phyloP scores from a whole-genome alignment of 106 monocot species.

The Agapanthus africanus region DNA sequence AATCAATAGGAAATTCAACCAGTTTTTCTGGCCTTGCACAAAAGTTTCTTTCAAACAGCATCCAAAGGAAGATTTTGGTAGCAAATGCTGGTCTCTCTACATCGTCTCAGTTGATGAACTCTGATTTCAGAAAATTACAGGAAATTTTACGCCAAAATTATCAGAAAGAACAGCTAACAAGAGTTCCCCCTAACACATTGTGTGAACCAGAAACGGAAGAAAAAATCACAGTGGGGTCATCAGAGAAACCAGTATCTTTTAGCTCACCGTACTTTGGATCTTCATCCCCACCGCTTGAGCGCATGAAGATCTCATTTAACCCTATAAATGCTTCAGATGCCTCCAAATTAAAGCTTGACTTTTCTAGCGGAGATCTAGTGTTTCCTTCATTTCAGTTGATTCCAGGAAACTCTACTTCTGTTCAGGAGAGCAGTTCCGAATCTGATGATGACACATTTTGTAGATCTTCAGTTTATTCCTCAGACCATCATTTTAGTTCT shows the following conservation, averaged over 20 bases:
- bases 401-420: constrained; percentile 19
- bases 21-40: constrained; percentile 57
- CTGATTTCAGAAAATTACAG: constrained; percentile 17
- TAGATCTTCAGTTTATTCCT: constrained; percentile 64
- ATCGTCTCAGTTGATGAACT: constrained; percentile 17
- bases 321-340: constrained; percentile 44
- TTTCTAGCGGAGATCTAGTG: constrained; percentile 37
- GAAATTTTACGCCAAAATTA: constrained; percentile 17
- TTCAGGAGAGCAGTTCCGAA: constrained; percentile 41
- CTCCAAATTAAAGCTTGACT: constrained; percentile 53
- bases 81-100: constrained; percentile 11
- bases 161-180: constrained; percentile 11
- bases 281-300: constrained; percentile 81
- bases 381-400: constrained; percentile 91
- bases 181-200: constrained; percentile 5
- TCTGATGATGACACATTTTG: constrained; percentile 96
- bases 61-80: constrained; percentile 39
- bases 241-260: constrained; percentile 19
- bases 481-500: constrained; percentile 51
- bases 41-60: constrained; percentile 52
- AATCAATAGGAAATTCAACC: constrained; percentile 26
- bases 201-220: constrained; percentile 16
- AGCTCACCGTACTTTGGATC: constrained; percentile 22
- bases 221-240: constrained; percentile 12
- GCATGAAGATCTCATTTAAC: constrained; percentile 83